Conservation (phyloP, 106 monocot genomes). For the Agapanthus africanus region DNA sequence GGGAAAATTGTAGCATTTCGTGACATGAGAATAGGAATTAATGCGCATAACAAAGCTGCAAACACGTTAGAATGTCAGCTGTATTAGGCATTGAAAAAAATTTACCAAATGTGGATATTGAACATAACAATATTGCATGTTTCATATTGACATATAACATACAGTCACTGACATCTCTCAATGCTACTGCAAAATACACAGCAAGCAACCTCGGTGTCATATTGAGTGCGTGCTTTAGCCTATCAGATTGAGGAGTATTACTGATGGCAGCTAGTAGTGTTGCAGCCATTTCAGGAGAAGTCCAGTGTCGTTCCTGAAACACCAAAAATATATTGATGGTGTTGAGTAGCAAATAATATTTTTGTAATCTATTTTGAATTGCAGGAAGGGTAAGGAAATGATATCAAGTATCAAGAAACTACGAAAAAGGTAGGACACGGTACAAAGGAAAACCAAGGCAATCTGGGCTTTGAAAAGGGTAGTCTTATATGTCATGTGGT, state of each 20-base stretch:
- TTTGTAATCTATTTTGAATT: not conserved
- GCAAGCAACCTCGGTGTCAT: constrained; percentile 74
- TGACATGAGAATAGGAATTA: constrained; percentile 90
- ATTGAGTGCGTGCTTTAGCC: constrained; percentile 59
- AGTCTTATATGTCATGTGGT: not conserved
- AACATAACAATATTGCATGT: not conserved
- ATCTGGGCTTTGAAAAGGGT: not conserved
- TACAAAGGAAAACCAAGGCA: not conserved
- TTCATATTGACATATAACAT: constrained; percentile 29
- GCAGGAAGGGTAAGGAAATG: not conserved
- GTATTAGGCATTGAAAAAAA: not conserved
- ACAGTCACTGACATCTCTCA: constrained; percentile 78
- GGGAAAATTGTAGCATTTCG: constrained; percentile 82
- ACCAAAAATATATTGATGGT: not conserved
- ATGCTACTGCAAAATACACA: constrained; percentile 59
- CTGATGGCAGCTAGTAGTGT: constrained; percentile 54
- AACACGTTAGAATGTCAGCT: constrained; percentile 4
- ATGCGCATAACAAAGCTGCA: constrained; percentile 82
- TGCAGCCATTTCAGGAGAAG: constrained; percentile 63
- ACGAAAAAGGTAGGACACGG: not conserved
- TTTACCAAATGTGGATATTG: not conserved
- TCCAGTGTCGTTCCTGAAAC: constrained; percentile 76
- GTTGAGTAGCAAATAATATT: not conserved
- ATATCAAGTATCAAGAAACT: not conserved
- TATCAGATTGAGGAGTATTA: constrained; percentile 57